These are phyloP conservation scores for Populus alba DNA, from an alignment of 345 rosid species.

Conservation along the genomic window DNA sequence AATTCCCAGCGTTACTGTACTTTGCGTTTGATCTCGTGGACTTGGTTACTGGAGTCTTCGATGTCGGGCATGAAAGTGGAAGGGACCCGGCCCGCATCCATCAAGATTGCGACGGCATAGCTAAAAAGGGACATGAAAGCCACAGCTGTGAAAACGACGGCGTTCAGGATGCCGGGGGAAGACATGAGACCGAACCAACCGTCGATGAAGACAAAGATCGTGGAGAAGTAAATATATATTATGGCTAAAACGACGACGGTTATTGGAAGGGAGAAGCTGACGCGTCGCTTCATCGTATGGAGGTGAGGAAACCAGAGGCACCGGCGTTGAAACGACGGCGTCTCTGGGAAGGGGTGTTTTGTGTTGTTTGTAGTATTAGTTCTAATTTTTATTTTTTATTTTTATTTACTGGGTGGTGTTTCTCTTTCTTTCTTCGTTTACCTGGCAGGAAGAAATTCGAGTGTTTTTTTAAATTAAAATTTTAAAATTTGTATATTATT, in stretches of 20 bases:
- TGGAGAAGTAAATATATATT: constrained; percentile 58
- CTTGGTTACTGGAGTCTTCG: constrained; percentile 59
- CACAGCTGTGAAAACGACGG: constrained; percentile 59
- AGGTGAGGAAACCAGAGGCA: constrained; percentile 38
- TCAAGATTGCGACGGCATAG: constrained; percentile 55
- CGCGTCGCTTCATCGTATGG: constrained; percentile 52
- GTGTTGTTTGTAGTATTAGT: background rate
- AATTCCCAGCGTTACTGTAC: constrained; percentile 25
- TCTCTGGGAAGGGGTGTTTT: constrained; percentile 37
- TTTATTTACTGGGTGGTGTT: too few relatives aligned
- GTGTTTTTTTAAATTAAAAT: background rate
- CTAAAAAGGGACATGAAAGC: constrained; percentile 61
- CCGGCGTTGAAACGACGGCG: constrained; percentile 72
- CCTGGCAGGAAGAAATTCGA: background rate
- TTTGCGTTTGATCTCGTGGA: constrained; percentile 94
- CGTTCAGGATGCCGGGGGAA: constrained; percentile 77
- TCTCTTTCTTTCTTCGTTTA: too few relatives aligned
- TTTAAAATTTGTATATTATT: too few relatives aligned
- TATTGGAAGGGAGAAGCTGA: constrained; percentile 62
- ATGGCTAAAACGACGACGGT: constrained; percentile 61
- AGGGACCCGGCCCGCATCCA: constrained; percentile 92
- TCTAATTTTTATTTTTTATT: background rate
- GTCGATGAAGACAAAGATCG: constrained; percentile 78
- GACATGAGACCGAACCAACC: constrained; percentile 84
- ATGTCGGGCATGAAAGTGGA: constrained; percentile 63